Evolutionary conservation across 331 rosid species (phyloP), one percentile per base, ranked within the genome.

Genomic region (Spiraea crenata): DNA sequence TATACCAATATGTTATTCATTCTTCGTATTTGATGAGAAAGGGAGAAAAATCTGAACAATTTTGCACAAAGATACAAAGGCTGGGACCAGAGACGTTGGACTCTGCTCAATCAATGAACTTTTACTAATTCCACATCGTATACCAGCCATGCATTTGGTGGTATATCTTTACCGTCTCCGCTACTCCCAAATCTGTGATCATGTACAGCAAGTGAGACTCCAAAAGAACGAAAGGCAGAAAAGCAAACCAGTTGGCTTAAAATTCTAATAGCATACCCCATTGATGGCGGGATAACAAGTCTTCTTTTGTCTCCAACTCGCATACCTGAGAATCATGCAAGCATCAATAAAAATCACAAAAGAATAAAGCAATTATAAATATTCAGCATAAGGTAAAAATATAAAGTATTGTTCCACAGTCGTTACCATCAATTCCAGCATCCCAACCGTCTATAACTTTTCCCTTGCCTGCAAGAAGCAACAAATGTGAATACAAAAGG

Each of bases 271-370:
- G 65, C 90, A n/a, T 86, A 92, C 98, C 77, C 84, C 90, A 88
- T 46, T 66, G 90, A 60, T 41, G 98, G 97, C 63, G 98, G 97
- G 59, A 93, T 70, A 17, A 80, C 67, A 56, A 93, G 87, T 77
- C 93, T 87, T 79, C 98, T 85, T 81, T 78, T 90, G 69, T 72
- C 93, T 48, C 97, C 97, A 37, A 85, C 96, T 65, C 52, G 92
- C 93, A 93, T 90, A 62, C 96, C 96, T 92, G 80, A 79, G 46
- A 63, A 78, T 60, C 79, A 80, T 49, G 38, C 65, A 73, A 7
- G 46, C 66, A 35, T 12, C 49, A 38, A 20, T 20, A 17, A 1
- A 64, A 44, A 63, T 5, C 59, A 40, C 44, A 67, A 71, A 19
- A 6, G 56, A 68, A 0, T 44, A 59, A 62, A 56, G 25, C 31